Conservation (phyloP, 2,329 filamentous ascomycete genomes). For the Endothia cerciana region DNA sequence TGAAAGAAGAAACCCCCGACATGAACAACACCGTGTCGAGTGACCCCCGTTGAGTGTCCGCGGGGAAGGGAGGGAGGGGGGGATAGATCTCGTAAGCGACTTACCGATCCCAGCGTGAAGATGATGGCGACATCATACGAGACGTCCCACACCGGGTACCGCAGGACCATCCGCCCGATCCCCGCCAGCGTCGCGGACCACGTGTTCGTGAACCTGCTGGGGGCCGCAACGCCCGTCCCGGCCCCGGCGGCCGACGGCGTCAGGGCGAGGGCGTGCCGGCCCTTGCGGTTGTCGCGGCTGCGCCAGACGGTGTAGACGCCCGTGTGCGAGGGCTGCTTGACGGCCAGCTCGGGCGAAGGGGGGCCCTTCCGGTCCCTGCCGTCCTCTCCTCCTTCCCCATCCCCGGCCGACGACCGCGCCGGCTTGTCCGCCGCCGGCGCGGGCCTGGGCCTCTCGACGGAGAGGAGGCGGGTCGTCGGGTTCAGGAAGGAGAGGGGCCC, state of each 20-base stretch:
- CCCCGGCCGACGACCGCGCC: neutral
- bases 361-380: neutral
- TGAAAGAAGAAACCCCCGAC: too few species aligned
- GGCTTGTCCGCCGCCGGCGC: too few species aligned
- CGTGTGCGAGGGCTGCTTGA: neutral
- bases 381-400: neutral
- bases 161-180: conserved; percentile 41
- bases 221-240: conserved; percentile 6
- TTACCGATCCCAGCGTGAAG: conserved; percentile 42
- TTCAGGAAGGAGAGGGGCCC: conserved; percentile 34
- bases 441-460: conserved; percentile 14
- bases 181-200: conserved; percentile 34
- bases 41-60: too few species aligned
- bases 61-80: too few species aligned
- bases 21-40: too few species aligned
- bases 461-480: conserved; percentile 32
- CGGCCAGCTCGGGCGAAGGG: neutral
- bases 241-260: conserved; percentile 26
- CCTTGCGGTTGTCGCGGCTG: conserved; percentile 49
- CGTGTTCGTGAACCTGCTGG: conserved; percentile 34
- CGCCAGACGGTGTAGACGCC: conserved; percentile 44
- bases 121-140: conserved; percentile 46
- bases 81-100: neutral
- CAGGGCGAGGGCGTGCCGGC: conserved; percentile 41
- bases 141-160: conserved; percentile 47